Evolutionary conservation across 768 basidiomycete species (phyloP).

Genomic region (Pleurotus cornucopiae): DNA sequence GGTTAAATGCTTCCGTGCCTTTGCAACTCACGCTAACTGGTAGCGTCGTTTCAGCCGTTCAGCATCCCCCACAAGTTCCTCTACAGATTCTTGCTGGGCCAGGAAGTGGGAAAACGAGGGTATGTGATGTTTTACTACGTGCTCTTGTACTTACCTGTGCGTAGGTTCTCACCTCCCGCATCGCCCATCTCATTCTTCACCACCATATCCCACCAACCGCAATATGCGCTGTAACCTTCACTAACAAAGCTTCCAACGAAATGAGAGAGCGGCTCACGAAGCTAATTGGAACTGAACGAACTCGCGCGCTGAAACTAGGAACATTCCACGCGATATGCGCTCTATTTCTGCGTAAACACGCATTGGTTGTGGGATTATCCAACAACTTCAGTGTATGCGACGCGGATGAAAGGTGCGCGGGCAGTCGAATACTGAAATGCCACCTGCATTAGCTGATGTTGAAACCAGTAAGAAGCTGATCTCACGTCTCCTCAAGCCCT

Average conservation of each 20-base stretch:
- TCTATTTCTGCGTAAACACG: slow-evolving; percentile 64
- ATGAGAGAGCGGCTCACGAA: slow-evolving; percentile 69
- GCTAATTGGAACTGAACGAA: slow-evolving; percentile 59
- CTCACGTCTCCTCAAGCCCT: slow-evolving; percentile 50
- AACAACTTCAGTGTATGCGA: slow-evolving; percentile 83
- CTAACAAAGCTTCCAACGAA: slow-evolving; percentile 87
- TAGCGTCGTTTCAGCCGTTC: slow-evolving; percentile 46
- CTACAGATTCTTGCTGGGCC: slow-evolving; percentile 84
- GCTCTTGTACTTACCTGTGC: neutral
- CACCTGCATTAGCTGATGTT: slow-evolving; percentile 1
- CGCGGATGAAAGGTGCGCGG: slow-evolving; percentile 66
- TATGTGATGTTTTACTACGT: slow-evolving; percentile 9
- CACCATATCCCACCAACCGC: slow-evolving; percentile 47
- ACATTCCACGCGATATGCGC: slow-evolving; percentile 81
- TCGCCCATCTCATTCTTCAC: slow-evolving; percentile 58
- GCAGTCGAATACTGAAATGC: neutral
- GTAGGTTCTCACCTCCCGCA: slow-evolving; percentile 62
- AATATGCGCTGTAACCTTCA: slow-evolving; percentile 83
- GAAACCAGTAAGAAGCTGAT: slow-evolving; percentile 64
- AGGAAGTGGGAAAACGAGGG: slow-evolving; percentile 69
- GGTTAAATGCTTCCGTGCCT: slow-evolving; percentile 19
- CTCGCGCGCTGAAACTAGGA: slow-evolving; percentile 57
- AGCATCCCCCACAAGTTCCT: slow-evolving; percentile 55
- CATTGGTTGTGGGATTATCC: slow-evolving; percentile 49
- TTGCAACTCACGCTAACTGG: neutral